These are phyloP conservation scores for Podosphaera xanthii DNA, from an alignment of 2,329 filamentous ascomycete species.

Conservation along the genomic window DNA sequence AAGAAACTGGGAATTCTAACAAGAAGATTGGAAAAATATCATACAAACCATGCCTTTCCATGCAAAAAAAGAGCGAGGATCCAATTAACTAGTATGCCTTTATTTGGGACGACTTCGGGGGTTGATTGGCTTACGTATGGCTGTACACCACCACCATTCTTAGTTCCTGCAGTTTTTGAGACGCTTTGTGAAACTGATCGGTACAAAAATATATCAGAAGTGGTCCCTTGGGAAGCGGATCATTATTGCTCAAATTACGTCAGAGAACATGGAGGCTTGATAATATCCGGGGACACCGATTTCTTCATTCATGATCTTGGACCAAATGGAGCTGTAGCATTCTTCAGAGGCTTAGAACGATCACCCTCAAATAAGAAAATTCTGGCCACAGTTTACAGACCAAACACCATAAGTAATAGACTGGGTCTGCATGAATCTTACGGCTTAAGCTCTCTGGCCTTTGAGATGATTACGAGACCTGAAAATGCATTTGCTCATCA, in stretches of 20 bases:
- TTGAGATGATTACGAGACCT: conserved; percentile 13
- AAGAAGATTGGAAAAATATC: conserved; percentile 10
- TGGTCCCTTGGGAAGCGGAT: conserved; percentile 74
- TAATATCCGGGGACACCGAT: conserved; percentile 75
- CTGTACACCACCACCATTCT: conserved; percentile 32
- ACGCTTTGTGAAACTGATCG: conserved; percentile 26
- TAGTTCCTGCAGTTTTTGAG: conserved; percentile 59
- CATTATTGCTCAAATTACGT: conserved; percentile 49
- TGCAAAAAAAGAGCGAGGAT: conserved; percentile 1
- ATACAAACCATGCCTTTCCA: conserved; percentile 7
- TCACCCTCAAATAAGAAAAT: conserved; percentile 6
- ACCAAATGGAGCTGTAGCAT: conserved; percentile 33
- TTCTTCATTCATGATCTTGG: conserved; percentile 54
- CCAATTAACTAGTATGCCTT: conserved; percentile 5
- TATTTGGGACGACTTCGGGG: conserved; percentile 9
- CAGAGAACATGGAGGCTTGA: conserved; percentile 26
- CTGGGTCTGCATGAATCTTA: conserved; percentile 19
- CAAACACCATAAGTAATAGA: conserved; percentile 21
- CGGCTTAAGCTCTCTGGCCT: conserved; percentile 19
- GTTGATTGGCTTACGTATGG: conserved; percentile 14
- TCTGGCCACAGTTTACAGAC: conserved; percentile 17
- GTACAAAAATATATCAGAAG: conserved; percentile 23
- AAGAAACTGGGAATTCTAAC: conserved; percentile 10
- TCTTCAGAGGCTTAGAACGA: conserved; percentile 37
- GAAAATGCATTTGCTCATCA: conserved; percentile 11